Evolutionary conservation across 176 grass and related monocot genomes (phyloP).

Genomic region (Carex scoparia): DNA sequence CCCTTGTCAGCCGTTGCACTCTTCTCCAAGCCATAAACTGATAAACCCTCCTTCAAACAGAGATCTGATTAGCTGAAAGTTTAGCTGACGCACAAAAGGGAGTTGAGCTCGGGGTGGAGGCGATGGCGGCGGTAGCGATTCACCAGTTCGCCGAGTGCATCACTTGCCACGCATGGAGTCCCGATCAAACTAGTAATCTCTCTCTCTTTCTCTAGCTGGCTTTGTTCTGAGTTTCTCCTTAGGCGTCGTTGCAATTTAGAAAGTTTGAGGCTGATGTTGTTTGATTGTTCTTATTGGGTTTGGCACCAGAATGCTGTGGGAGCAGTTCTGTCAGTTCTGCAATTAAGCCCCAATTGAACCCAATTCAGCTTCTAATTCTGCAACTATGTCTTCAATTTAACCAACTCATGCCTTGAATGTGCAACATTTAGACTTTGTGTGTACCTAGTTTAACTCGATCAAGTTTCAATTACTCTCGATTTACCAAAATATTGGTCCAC

Average conservation of each 20-base stretch:
- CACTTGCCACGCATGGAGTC: slow-evolving; percentile 95
- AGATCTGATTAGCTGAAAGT: not conserved
- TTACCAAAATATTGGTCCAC: not conserved
- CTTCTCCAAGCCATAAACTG: not conserved
- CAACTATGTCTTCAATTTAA: not conserved
- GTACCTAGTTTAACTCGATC: not conserved
- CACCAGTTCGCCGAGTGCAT: slow-evolving; percentile 99
- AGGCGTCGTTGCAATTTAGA: not conserved
- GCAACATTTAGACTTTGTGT: not conserved
- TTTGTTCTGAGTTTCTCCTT: not conserved
- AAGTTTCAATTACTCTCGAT: not conserved
- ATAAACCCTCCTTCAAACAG: not conserved
- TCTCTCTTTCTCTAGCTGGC: not conserved
- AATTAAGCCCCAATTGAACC: not conserved
- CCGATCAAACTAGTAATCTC: slow-evolving; percentile 68
- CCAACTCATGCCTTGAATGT: not conserved
- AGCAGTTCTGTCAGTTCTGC: not conserved
- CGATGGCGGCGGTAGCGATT: slow-evolving; percentile 63
- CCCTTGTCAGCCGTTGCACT: not conserved
- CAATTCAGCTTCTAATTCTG: not conserved
- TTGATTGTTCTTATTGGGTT: not conserved
- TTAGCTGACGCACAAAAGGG: not conserved
- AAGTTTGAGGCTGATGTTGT: not conserved
- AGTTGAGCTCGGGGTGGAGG: not conserved
- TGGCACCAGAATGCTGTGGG: not conserved